A percentile compares a stretch with the other conserved stretches of the same genome.
Conservation (phyloP, 441 rosid species). For the Corymbia calophylla region DNA sequence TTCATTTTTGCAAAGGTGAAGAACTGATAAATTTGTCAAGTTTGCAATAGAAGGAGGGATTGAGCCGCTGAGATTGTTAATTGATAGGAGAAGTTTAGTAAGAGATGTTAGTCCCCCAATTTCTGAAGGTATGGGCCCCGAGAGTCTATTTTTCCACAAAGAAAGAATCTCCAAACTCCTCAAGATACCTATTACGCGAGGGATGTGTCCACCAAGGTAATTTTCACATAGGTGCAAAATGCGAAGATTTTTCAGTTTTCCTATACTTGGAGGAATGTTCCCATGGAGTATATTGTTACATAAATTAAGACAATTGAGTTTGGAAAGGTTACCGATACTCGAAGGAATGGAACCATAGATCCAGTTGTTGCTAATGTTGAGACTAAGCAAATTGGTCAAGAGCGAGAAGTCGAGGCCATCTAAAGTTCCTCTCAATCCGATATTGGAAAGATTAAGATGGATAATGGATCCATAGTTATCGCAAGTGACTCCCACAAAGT, state of each 20-base stretch:
- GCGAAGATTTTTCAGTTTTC: not conserved
- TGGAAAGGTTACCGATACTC: slow-evolving; percentile 14
- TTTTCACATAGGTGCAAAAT: not conserved
- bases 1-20: slow-evolving; percentile 1
- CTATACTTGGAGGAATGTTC: not conserved
- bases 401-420: slow-evolving; percentile 4
- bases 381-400: slow-evolving; percentile 8
- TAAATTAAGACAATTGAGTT: slow-evolving; percentile 17
- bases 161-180: too few species aligned
- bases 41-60: slow-evolving; percentile 30
- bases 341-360: slow-evolving; percentile 16
- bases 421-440: not conserved
- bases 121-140: too few species aligned
- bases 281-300: not conserved
- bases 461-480: not conserved
- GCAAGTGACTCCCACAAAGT: not conserved
- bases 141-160: too few species aligned
- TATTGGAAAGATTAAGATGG: not conserved
- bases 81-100: too few species aligned
- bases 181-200: accelerated
- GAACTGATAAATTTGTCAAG: slow-evolving; percentile 1
- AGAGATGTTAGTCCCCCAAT: too few species aligned
- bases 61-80: slow-evolving; percentile 4
- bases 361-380: slow-evolving; percentile 6
- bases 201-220: not conserved